Percentiles rank a stretch among this genome's conserved stretches.
phyloP scores from a whole-genome alignment of 345 rosid genomes.

The Citrus australasica region DNA sequence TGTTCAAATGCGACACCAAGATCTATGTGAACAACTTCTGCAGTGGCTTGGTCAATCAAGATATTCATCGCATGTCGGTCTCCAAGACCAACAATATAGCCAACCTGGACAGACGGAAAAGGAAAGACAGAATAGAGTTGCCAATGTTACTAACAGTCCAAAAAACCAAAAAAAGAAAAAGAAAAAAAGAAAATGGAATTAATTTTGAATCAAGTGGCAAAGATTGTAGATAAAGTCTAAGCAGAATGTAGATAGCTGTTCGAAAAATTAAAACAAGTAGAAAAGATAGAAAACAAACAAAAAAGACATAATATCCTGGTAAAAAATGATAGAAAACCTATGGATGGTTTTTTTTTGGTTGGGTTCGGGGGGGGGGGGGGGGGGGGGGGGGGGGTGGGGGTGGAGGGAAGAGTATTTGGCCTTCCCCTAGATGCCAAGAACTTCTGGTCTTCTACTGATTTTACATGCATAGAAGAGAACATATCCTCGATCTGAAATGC shows the following conservation, averaged over 20 bases:
- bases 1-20: slow-evolving; percentile 99
- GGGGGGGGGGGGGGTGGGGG: no score
- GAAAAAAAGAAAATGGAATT: background rate
- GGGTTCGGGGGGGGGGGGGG: no score
- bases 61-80: slow-evolving; percentile 96
- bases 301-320: background rate
- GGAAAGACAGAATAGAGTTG: background rate
- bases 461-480: background rate
- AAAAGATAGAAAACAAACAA: background rate
- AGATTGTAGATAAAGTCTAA: background rate
- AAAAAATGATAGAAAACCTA: background rate
- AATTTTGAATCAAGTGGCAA: background rate
- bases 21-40: slow-evolving; percentile 98
- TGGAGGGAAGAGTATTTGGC: background rate
- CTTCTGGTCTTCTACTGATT: background rate
- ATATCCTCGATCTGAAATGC: background rate
- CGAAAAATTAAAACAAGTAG: background rate
- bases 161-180: background rate
- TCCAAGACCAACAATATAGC: slow-evolving; percentile 97
- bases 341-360: background rate
- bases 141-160: slow-evolving; percentile 5
- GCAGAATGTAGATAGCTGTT: background rate
- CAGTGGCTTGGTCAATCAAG: slow-evolving; percentile 91
- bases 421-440: background rate
- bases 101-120: slow-evolving; percentile 55